These are phyloP conservation scores for Bipolaris gigantea DNA, from an alignment of 2,329 filamentous ascomycete species.

Conservation along the genomic window DNA sequence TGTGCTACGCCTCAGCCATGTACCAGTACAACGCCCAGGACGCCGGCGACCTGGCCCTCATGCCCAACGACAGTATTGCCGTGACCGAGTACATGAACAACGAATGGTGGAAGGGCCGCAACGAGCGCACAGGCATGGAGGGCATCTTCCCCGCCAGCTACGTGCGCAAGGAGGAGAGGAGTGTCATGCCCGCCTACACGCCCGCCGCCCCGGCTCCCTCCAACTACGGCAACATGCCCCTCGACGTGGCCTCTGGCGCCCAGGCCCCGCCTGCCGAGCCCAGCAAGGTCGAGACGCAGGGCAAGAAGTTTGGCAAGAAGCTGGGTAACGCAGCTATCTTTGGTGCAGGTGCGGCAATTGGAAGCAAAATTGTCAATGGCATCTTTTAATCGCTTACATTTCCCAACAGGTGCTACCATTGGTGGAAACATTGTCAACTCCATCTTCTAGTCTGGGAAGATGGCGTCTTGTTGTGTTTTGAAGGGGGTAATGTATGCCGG, in stretches of 20 bases:
- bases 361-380: conserved; percentile 84
- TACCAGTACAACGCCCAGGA: conserved; percentile 83
- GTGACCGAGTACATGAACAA: conserved; percentile 93
- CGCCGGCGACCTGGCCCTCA: conserved; percentile 77
- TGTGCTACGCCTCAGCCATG: conserved; percentile 76
- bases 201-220: conserved; percentile 50
- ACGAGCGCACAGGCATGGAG: conserved; percentile 77
- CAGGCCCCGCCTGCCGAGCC: conserved; percentile 48
- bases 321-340: conserved; percentile 84
- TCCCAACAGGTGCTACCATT: conserved; percentile 76
- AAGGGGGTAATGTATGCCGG: not conserved
- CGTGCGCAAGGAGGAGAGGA: conserved; percentile 70
- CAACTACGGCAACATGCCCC: conserved; percentile 72
- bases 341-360: conserved; percentile 88
- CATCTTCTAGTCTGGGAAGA: conserved; percentile 19
- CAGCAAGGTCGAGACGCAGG: conserved; percentile 71
- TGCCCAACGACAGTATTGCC: conserved; percentile 76
- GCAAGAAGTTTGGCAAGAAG: conserved; percentile 98
- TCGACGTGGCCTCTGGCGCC: conserved; percentile 69
- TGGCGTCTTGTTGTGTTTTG: not conserved
- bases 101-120: conserved; percentile 94
- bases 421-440: conserved; percentile 76
- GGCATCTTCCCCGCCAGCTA: conserved; percentile 97
- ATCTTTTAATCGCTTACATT: conserved; percentile 65
- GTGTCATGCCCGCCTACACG: conserved; percentile 44